phyloP scores from a whole-genome alignment of 371 early-diverging fungal species.

The Vavraia culicis region DNA sequence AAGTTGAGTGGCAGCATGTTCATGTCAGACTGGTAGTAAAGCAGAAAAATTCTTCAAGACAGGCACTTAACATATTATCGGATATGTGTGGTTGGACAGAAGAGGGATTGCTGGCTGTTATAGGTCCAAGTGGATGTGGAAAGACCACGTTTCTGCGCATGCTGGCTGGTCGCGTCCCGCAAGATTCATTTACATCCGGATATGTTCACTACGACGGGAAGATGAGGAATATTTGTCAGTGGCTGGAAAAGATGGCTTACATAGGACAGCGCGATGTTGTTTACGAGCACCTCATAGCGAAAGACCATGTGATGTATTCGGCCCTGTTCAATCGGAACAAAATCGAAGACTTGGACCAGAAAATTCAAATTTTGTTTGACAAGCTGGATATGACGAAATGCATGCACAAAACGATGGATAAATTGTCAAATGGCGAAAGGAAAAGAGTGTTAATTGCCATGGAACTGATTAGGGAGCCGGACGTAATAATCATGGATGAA shows the following conservation, averaged over 20 bases:
- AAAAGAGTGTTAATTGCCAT: slow-evolving; percentile 25
- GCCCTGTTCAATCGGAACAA: background rate
- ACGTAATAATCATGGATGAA: slow-evolving; percentile 31
- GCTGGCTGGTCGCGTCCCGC: slow-evolving; percentile 45
- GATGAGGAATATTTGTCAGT: slow-evolving; percentile 2
- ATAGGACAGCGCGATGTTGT: background rate
- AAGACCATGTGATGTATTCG: background rate
- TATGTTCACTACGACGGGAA: slow-evolving; percentile 35
- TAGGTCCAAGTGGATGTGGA: slow-evolving; percentile 53
- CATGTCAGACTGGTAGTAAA: no score
- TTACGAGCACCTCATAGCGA: background rate
- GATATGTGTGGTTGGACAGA: no score
- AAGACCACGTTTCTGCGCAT: slow-evolving; percentile 42
- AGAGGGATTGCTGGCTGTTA: slow-evolving; percentile 36
- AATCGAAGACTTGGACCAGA: slow-evolving; percentile 3
- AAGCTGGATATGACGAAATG: background rate
- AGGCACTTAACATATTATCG: no score
- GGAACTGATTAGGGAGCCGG: background rate
- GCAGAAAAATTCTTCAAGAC: no score
- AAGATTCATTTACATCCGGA: slow-evolving; percentile 47
- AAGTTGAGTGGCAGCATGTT: no score
- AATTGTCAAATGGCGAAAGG: slow-evolving; percentile 20
- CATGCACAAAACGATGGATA: background rate
- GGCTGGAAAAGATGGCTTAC: slow-evolving; percentile 1
- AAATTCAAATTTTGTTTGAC: background rate